Evolutionary conservation across 2,329 filamentous ascomycete species (phyloP).

Genomic region (Colletotrichum gloeosporioides): DNA sequence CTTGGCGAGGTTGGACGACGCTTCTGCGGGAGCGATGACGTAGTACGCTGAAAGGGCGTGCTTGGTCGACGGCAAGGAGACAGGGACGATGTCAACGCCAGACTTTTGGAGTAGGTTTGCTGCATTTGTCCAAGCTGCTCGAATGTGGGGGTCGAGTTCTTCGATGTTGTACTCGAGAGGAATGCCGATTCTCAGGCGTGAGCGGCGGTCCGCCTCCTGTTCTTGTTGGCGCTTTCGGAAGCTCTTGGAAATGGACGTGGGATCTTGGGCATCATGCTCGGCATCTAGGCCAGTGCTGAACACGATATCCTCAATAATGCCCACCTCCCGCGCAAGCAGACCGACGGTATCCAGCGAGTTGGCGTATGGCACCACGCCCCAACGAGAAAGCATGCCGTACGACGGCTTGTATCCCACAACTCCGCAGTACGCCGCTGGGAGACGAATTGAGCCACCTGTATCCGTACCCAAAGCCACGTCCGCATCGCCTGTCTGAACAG

Average conservation of each 20-base stretch:
- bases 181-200: constrained; percentile 57
- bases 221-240: constrained; percentile 58
- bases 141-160: constrained; percentile 76
- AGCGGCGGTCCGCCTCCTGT: constrained; percentile 8
- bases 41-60: constrained; percentile 94
- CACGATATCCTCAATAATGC: constrained; percentile 55
- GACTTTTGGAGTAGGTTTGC: constrained; percentile 63
- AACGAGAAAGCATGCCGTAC: constrained; percentile 85
- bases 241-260: constrained; percentile 68
- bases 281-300: constrained; percentile 53
- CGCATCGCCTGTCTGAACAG: constrained; percentile 68
- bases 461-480: constrained; percentile 84
- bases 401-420: constrained; percentile 89
- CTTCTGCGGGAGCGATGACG: constrained; percentile 91
- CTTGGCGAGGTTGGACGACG: constrained; percentile 93
- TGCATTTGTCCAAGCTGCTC: constrained; percentile 69
- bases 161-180: constrained; percentile 85
- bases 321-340: constrained; percentile 65
- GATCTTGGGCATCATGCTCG: constrained; percentile 72
- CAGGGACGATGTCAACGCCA: constrained; percentile 76
- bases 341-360: constrained; percentile 94
- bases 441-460: constrained; percentile 85
- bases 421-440: constrained; percentile 87
- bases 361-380: constrained; percentile 88
- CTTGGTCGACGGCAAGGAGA: constrained; percentile 83